phyloP scores from a whole-genome alignment of 345 rosid genomes.

The Nephelium lappaceum region DNA sequence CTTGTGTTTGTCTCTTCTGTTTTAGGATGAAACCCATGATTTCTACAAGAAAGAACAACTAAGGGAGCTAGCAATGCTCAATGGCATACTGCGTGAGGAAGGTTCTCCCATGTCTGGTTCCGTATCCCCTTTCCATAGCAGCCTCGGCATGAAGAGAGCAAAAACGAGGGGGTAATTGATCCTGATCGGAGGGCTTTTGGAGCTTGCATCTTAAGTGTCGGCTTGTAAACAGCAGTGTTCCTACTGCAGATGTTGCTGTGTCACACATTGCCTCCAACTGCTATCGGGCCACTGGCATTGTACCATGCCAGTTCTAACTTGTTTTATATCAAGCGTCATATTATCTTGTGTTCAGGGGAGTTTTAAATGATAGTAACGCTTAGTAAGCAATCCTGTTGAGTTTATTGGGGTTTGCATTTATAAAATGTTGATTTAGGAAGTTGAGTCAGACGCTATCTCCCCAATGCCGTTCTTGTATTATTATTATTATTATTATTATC shows the following conservation, averaged over 20 bases:
- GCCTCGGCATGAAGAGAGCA: constrained; percentile 96
- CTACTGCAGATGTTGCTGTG: constrained; percentile 32
- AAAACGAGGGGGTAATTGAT: constrained; percentile 75
- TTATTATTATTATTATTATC: no score
- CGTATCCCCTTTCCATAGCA: constrained; percentile 80
- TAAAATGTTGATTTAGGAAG: constrained; percentile 10
- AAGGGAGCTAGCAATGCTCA: constrained; percentile 92
- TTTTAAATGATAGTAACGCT: constrained; percentile 19
- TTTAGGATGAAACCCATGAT: constrained; percentile 95
- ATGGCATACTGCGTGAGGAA: constrained; percentile 88
- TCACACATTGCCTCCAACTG: constrained; percentile 44
- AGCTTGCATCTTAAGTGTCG: constrained; percentile 31
- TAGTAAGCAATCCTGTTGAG: constrained; percentile 6
- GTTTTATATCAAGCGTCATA: constrained; percentile 42
- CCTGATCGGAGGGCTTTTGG: constrained; percentile 25
- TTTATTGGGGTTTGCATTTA: constrained; percentile 8
- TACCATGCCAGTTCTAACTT: constrained; percentile 42
- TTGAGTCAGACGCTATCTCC: constrained; percentile 10
- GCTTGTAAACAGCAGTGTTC: constrained; percentile 35
- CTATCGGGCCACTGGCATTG: constrained; percentile 47
- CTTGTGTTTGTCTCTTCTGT: background rate
- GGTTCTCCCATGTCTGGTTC: constrained; percentile 97
- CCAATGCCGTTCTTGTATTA: background rate
- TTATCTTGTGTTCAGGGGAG: constrained; percentile 26
- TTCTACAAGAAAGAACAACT: constrained; percentile 95